These are phyloP conservation scores for Trichophyton equinum DNA, from an alignment of 2,329 filamentous ascomycete species.

Conservation along the genomic window DNA sequence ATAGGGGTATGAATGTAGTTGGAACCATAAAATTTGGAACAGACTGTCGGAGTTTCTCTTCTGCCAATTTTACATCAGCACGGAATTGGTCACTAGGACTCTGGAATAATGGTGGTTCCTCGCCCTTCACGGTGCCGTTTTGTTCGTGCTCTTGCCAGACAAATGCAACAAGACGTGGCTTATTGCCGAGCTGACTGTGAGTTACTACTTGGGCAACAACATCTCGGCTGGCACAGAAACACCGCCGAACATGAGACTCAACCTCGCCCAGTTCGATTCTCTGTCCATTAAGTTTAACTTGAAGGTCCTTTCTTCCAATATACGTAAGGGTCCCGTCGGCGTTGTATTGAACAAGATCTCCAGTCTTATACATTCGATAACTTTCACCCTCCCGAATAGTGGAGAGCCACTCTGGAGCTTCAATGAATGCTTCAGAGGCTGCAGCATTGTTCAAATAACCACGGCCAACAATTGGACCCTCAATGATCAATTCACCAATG, in stretches of 20 bases:
- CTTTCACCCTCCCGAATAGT: not conserved
- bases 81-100: not conserved
- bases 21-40: constrained; percentile 17
- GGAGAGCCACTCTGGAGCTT: constrained; percentile 13
- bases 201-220: constrained; percentile 6
- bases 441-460: constrained; percentile 24
- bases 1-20: constrained; percentile 7
- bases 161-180: constrained; percentile 7
- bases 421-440: constrained; percentile 14
- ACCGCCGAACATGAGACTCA: constrained; percentile 47
- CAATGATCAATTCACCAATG: constrained; percentile 42
- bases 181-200: not conserved
- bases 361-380: constrained; percentile 16
- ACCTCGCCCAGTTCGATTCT: constrained; percentile 76
- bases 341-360: constrained; percentile 16
- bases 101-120: not conserved
- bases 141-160: constrained; percentile 8
- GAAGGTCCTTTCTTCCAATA: constrained; percentile 28
- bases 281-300: constrained; percentile 77
- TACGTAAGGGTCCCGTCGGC: constrained; percentile 12
- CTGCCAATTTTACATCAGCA: not conserved
- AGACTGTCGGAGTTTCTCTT: constrained; percentile 1
- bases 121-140: not conserved
- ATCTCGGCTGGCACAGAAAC: constrained; percentile 1
- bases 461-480: constrained; percentile 26